These are phyloP conservation scores for Lachnellula subtilissima DNA, from an alignment of 2,329 filamentous ascomycete species.

Conservation along the genomic window DNA sequence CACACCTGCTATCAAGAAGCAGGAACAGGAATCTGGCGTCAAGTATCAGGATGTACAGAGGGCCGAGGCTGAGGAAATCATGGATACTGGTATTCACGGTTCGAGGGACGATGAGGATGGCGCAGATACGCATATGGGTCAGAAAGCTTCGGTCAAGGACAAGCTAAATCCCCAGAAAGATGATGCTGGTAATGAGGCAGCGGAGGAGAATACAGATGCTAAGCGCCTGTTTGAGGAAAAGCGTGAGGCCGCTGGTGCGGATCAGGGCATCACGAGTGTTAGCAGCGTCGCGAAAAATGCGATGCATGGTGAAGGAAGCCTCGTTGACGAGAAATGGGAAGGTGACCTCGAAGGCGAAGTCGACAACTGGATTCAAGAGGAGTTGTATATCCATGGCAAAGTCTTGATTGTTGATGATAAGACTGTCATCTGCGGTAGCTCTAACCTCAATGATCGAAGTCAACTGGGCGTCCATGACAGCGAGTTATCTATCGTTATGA, in stretches of 20 bases:
- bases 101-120: constrained; percentile 39
- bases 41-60: constrained; percentile 82
- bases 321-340: constrained; percentile 71
- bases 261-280: constrained; percentile 21
- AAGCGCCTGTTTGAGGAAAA: constrained; percentile 50
- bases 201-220: constrained; percentile 40
- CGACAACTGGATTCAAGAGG: constrained; percentile 88
- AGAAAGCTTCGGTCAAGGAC: constrained; percentile 33
- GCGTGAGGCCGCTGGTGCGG: constrained; percentile 31
- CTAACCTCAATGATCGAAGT: constrained; percentile 87
- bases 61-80: constrained; percentile 83
- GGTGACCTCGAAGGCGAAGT: constrained; percentile 70
- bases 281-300: constrained; percentile 69
- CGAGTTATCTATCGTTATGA: constrained; percentile 84
- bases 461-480: constrained; percentile 87
- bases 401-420: constrained; percentile 84
- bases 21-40: constrained; percentile 77
- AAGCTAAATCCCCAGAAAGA: constrained; percentile 27
- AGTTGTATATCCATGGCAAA: constrained; percentile 93
- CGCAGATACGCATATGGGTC: constrained; percentile 44
- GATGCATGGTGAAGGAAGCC: constrained; percentile 64
- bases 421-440: constrained; percentile 77
- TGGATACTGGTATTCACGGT: constrained; percentile 68
- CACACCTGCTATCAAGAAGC: constrained; percentile 65
- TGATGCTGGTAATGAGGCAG: constrained; percentile 34